Percentiles rank a stretch among this genome's conserved stretches.
phyloP scores from a whole-genome alignment of 1,284 basidiomycete species.

The Ceratobasidium theobromae region DNA sequence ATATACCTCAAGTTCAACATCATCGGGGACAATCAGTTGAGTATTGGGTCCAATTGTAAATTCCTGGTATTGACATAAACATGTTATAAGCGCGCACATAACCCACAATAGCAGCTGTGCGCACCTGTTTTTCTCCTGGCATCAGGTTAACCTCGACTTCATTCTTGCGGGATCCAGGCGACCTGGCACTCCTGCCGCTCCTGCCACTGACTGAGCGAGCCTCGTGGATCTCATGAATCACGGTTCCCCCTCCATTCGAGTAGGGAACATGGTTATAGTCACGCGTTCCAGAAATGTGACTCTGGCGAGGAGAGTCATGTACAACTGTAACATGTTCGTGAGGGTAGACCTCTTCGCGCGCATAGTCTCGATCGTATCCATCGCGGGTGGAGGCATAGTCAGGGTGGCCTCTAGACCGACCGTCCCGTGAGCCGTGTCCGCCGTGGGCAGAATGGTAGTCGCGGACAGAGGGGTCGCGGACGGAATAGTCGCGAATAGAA shows the following conservation, averaged over 20 bases:
- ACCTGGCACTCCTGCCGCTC: conserved; percentile 7
- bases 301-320: conserved; percentile 21
- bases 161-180: neutral
- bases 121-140: conserved; percentile 28
- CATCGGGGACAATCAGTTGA: conserved; percentile 30
- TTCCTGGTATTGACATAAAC: neutral
- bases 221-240: conserved; percentile 18
- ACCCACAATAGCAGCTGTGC: neutral
- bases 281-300: neutral
- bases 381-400: conserved; percentile 16
- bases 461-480: conserved; percentile 2
- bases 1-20: conserved; percentile 24
- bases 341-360: neutral
- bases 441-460: neutral
- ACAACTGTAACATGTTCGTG: conserved; percentile 27
- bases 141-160: conserved; percentile 18
- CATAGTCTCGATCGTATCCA: conserved; percentile 13
- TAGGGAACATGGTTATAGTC: conserved; percentile 9
- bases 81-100: neutral
- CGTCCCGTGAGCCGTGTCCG: neutral
- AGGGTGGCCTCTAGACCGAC: conserved; percentile 14
- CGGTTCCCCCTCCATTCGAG: conserved; percentile 11
- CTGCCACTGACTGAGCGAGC: conserved; percentile 9
- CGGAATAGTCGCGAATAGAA: conserved; percentile 16
- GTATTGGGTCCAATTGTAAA: conserved; percentile 29